phyloP scores from a whole-genome alignment of 2,329 filamentous ascomycete genomes.

The Sporothrix luriei region DNA sequence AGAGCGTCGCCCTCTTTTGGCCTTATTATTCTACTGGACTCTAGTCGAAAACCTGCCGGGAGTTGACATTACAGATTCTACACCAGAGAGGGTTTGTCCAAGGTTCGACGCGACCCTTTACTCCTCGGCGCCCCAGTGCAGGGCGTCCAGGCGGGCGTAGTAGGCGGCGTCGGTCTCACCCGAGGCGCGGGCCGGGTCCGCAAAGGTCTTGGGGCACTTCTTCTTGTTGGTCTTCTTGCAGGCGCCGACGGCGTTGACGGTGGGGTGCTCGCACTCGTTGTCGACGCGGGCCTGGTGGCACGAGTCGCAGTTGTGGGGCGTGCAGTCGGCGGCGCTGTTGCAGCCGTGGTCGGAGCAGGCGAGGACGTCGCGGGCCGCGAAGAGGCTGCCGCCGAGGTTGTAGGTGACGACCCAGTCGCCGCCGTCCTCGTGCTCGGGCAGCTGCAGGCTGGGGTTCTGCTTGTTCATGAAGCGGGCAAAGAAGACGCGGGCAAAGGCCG shows the following conservation, averaged over 20 bases:
- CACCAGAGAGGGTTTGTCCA: not conserved
- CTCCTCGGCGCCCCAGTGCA: conserved; percentile 1
- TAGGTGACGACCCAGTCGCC: conserved; percentile 21
- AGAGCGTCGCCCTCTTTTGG: not conserved
- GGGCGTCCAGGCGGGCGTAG: conserved; percentile 13
- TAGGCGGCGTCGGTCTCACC: conserved; percentile 14
- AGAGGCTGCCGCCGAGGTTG: conserved; percentile 8
- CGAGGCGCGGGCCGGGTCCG: not conserved
- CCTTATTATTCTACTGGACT: too few species aligned
- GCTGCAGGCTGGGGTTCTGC: conserved; percentile 12
- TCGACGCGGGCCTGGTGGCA: conserved; percentile 6
- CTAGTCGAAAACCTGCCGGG: not conserved
- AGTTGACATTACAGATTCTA: not conserved
- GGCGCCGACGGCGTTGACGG: conserved; percentile 11
- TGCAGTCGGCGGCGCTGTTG: conserved; percentile 5
- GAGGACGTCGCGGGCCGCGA: not conserved
- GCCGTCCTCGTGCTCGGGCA: conserved; percentile 19
- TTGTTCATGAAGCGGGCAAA: conserved; percentile 24
- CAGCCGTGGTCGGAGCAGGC: conserved; percentile 14
- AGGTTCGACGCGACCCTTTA: not conserved
- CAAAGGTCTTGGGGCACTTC: not conserved
- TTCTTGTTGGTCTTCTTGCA: conserved; percentile 10
- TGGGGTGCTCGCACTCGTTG: conserved; percentile 20
- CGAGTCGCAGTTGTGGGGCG: conserved; percentile 7
- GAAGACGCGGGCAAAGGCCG: conserved; percentile 23